Percentiles rank a stretch among this genome's conserved stretches.
Evolutionary conservation across 257 asterid species (phyloP).

Genomic region (Capsicum baccatum): DNA sequence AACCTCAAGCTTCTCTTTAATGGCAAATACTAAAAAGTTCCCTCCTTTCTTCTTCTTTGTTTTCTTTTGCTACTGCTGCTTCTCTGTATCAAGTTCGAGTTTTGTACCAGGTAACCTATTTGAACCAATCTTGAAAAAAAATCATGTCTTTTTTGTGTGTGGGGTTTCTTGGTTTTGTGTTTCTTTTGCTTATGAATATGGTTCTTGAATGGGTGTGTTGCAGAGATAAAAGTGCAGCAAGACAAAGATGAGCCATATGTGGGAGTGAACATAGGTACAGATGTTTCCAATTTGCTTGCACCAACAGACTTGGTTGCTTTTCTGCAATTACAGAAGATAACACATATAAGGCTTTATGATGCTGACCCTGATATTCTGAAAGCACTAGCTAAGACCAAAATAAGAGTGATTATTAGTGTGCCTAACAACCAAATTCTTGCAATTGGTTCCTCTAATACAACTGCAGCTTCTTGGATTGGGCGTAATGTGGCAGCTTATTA

Average conservation of each 20-base stretch:
- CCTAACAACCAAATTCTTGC: constrained; percentile 96
- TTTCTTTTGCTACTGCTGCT: constrained; percentile 24
- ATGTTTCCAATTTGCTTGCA: constrained; percentile 67
- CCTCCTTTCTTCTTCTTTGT: constrained; percentile 39
- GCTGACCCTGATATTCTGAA: constrained; percentile 73
- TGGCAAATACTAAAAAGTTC: constrained; percentile 54
- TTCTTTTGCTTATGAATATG: not conserved
- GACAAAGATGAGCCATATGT: constrained; percentile 75
- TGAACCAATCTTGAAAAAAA: constrained; percentile 25
- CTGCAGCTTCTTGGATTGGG: constrained; percentile 94
- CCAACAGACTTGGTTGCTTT: constrained; percentile 72
- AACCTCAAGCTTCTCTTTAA: constrained; percentile 42
- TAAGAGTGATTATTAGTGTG: constrained; percentile 80
- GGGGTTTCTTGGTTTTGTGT: not conserved
- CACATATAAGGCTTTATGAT: constrained; percentile 87
- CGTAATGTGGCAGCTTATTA: constrained; percentile 84
- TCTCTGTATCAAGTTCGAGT: constrained; percentile 25
- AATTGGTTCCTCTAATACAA: constrained; percentile 91
- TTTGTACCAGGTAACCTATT: constrained; percentile 51
- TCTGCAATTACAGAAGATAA: constrained; percentile 73
- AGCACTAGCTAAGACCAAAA: constrained; percentile 82
- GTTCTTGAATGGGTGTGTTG: constrained; percentile 19
- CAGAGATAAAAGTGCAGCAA: constrained; percentile 65
- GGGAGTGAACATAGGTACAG: constrained; percentile 95
- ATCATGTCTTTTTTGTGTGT: constrained; percentile 3